Evolutionary conservation across 352 stramenopile species (phyloP).

Genomic region (Globisporangium heterothallicum): DNA sequence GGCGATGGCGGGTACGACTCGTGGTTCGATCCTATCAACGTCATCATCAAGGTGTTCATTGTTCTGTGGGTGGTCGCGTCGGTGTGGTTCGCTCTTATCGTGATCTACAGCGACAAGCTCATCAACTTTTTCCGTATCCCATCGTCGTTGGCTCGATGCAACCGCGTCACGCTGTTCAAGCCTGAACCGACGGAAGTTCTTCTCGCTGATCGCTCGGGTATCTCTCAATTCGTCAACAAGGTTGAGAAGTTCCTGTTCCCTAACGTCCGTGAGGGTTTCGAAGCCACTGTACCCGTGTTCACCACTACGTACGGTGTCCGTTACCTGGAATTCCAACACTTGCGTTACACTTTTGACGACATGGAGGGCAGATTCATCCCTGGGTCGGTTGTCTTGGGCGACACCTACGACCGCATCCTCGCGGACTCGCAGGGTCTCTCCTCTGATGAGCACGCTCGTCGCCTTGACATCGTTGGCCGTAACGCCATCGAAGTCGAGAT

Average conservation of each 20-base stretch:
- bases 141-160: conserved; percentile 30
- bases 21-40: conserved; percentile 47
- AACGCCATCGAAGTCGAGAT: conserved; percentile 67
- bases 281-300: conserved; percentile 48
- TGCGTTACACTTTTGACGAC: conserved; percentile 54
- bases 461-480: conserved; percentile 42
- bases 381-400: conserved; percentile 35
- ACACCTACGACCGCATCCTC: conserved; percentile 43
- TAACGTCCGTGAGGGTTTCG: conserved; percentile 31
- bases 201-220: conserved; percentile 47
- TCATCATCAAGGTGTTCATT: conserved; percentile 62
- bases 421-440: conserved; percentile 44
- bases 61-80: conserved; percentile 45
- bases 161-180: conserved; percentile 59
- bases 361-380: conserved; percentile 42
- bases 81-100: conserved; percentile 44
- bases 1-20: conserved; percentile 28
- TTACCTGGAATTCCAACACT: conserved; percentile 56
- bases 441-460: conserved; percentile 25
- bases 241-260: conserved; percentile 44
- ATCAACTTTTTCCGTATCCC: conserved; percentile 62
- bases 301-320: conserved; percentile 28
- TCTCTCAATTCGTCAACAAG: conserved; percentile 47
- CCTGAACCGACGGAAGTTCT: conserved; percentile 48
- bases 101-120: conserved; percentile 36